phyloP scores from a whole-genome alignment of 495 filamentous ascomycete genomes.

The Hyaloscypha variabilis region DNA sequence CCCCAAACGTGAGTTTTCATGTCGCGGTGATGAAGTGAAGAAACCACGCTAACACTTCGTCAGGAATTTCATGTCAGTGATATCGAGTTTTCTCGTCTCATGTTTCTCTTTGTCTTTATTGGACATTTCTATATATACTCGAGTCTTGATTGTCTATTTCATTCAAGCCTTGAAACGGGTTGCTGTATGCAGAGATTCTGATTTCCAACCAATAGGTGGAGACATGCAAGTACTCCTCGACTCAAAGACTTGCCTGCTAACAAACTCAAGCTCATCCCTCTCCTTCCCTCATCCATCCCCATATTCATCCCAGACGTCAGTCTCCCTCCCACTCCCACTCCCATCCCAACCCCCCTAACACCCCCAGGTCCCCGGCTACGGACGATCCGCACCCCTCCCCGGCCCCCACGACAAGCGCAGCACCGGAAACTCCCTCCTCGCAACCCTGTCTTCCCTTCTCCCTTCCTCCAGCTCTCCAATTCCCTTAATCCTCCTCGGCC shows the following conservation, averaged over 20 bases:
- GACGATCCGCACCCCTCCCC: slow-evolving; percentile 36
- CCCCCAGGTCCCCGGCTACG: slow-evolving; percentile 48
- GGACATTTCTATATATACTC: neutral
- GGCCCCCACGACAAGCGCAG: slow-evolving; percentile 36
- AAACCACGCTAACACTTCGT: slow-evolving; percentile 1
- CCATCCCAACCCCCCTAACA: neutral
- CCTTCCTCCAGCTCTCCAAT: slow-evolving; percentile 11
- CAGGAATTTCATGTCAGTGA: slow-evolving; percentile 23
- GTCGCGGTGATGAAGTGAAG: neutral
- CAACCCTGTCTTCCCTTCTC: slow-evolving; percentile 33
- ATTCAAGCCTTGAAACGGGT: neutral
- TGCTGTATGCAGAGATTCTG: neutral
- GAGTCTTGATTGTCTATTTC: no score
- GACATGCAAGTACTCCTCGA: slow-evolving; percentile 22
- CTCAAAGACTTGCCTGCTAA: neutral
- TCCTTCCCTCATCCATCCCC: slow-evolving; percentile 29
- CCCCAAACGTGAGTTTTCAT: slow-evolving; percentile 31
- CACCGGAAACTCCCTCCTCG: slow-evolving; percentile 41
- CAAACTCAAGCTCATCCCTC: slow-evolving; percentile 18
- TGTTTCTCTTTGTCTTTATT: neutral
- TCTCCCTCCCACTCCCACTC: neutral
- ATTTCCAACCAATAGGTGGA: slow-evolving; percentile 26
- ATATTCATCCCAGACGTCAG: slow-evolving; percentile 44
- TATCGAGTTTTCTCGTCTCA: neutral
- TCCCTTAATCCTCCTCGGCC: slow-evolving; percentile 40